Conservation (phyloP, 176 grass and related monocot genomes). For the Rhynchospora tenuis region DNA sequence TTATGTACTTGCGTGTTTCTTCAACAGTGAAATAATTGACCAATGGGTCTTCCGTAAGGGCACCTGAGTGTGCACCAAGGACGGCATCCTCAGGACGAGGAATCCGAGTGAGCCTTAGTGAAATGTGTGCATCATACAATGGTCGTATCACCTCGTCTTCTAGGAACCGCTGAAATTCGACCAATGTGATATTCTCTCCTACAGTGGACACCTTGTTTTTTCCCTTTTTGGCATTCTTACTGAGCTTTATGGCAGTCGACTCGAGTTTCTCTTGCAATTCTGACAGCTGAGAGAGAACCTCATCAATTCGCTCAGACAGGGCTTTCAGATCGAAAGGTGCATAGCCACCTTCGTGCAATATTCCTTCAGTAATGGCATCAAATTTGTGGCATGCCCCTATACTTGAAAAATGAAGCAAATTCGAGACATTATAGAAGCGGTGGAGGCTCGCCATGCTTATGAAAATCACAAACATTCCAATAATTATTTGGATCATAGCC, state of each 20-base stretch:
- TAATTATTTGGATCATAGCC: constrained; percentile 55
- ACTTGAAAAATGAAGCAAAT: constrained; percentile 31
- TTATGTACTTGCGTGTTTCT: constrained; percentile 41
- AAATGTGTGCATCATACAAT: constrained; percentile 64
- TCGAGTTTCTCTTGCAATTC: constrained; percentile 86
- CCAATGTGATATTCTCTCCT: constrained; percentile 49
- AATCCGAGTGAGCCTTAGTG: constrained; percentile 63
- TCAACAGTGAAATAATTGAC: constrained; percentile 46
- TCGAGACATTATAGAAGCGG: constrained; percentile 43
- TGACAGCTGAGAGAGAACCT: constrained; percentile 62
- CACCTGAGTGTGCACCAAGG: constrained; percentile 3
- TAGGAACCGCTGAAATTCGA: constrained; percentile 64
- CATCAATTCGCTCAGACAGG: constrained; percentile 68
- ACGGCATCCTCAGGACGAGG: constrained; percentile 31
- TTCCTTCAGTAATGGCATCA: constrained; percentile 1
- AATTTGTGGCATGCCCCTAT: constrained; percentile 30
- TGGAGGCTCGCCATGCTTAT: constrained; percentile 84
- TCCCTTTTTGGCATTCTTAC: constrained; percentile 41
- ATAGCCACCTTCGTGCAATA: constrained; percentile 36
- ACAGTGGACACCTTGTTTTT: neutral
- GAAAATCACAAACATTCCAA: constrained; percentile 57
- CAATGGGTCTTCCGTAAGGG: constrained; percentile 34
- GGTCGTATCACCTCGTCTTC: constrained; percentile 89
- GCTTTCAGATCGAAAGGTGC: constrained; percentile 58
- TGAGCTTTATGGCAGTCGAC: constrained; percentile 47